A percentile compares a stretch with the other conserved stretches of the same genome.
Evolutionary conservation across 257 asterid genomes (phyloP).

Genomic region (Solanum etuberosum): DNA sequence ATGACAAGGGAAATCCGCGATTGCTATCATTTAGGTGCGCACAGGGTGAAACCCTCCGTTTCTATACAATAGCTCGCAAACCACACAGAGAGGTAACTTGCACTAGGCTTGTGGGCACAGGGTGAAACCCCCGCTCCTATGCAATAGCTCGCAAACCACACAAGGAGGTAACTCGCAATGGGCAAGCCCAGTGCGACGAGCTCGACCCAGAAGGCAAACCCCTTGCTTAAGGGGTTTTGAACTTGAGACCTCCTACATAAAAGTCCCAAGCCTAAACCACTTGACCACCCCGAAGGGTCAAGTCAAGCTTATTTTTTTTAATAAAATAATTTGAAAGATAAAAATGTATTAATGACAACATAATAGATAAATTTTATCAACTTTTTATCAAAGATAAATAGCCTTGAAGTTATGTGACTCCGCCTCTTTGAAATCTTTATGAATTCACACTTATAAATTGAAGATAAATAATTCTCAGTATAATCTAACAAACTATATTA

Average conservation of each 20-base stretch:
- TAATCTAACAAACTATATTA: neutral
- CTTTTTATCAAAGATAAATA: no score
- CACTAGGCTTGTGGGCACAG: neutral
- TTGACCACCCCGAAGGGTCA: no score
- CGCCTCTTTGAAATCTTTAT: neutral
- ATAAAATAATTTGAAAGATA: neutral
- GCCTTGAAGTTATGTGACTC: neutral
- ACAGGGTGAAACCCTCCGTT: no score
- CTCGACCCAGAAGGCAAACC: neutral
- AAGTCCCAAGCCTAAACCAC: no score
- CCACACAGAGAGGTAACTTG: accelerated
- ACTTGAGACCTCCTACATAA: no score
- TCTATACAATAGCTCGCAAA: no score
- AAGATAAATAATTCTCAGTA: neutral
- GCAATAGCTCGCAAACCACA: neutral
- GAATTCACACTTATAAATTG: neutral
- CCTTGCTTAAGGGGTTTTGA: no score
- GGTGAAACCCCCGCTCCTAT: no score
- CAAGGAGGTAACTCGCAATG: neutral
- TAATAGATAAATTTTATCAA: neutral
- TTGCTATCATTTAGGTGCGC: accelerated
- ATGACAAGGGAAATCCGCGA: accelerated
- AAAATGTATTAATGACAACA: no score
- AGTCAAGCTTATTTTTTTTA: neutral
- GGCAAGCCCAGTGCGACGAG: accelerated